Evolutionary conservation across 139 green algal species (phyloP).

Genomic region (Volvox reticuliferus): DNA sequence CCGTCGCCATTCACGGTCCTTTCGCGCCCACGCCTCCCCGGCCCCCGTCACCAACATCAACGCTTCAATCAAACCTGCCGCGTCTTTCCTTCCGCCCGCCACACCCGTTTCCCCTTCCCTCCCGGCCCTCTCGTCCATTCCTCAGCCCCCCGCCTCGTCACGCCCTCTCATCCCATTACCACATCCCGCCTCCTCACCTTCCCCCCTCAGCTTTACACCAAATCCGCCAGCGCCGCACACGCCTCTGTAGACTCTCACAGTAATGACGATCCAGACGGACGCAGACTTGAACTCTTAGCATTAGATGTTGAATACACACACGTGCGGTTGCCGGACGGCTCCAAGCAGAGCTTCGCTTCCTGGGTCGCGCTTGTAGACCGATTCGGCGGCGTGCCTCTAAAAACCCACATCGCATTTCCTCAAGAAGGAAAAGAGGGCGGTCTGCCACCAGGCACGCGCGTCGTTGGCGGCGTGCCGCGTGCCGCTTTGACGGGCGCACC

Average conservation of each 20-base stretch:
- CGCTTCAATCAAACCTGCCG: too few species aligned
- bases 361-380: conserved; percentile 29
- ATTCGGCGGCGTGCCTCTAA: background rate
- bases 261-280: background rate
- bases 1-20: too few species aligned
- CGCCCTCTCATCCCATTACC: too few species aligned
- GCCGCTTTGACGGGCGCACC: background rate
- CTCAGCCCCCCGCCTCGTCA: background rate
- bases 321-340: conserved; percentile 1
- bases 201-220: too few species aligned
- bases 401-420: conserved; percentile 3
- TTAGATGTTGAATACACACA: conserved; percentile 46
- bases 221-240: too few species aligned
- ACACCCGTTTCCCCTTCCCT: too few species aligned
- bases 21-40: too few species aligned
- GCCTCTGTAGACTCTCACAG: too few species aligned
- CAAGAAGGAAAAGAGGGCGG: background rate
- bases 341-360: background rate
- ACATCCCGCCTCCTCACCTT: background rate
- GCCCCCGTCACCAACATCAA: background rate
- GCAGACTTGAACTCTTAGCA: background rate
- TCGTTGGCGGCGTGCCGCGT: conserved; percentile 19
- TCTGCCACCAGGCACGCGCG: background rate
- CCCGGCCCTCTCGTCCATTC: too few species aligned
- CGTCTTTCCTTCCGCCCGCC: background rate